Base-by-base conservation (phyloP, 2,329 filamentous ascomycete species). In the Dothidotthia symphoricarpi region DNA sequence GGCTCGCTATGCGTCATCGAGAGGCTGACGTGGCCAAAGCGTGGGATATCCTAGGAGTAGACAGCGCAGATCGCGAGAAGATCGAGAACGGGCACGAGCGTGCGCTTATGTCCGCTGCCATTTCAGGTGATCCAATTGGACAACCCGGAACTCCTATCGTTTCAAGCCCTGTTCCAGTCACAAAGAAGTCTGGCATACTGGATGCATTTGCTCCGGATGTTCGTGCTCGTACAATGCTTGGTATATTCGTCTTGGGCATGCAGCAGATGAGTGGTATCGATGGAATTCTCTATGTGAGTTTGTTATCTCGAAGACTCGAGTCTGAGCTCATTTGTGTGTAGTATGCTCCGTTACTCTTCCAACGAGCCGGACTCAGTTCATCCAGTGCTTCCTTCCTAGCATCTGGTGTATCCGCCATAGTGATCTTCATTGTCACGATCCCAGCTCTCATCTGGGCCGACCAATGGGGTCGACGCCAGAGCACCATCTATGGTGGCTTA, bases 181-280 rank as follows among this genome's bases (percentile, higher is more conserved):
- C 25, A n/a, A 44, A 28, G 29, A 44, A 44, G 26, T 31, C 28
- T 22, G 22, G 36, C 19, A 36, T 44, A 6, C 29, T 44, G 3
- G 36, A 44, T 19, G 41, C 36, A 9, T 43, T 46, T 26, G 24
- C 39, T 6, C 1, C 27, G 1, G 32, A 46, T 1, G 10, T 25
- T 8, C 43, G 43, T 14, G 19, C 26, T 4, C 34, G 29, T 2
- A 17, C 31, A 6, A n/a, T 41, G 15, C 60, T 82, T 13, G 78
- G 73, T 1, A 66, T 78, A 0, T 82, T 82, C 43, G 59, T 81
- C 35, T 73, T 83, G 56, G 73, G 69, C 2, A 78, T 81, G 70
- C 71, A 78, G 22, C 81, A 84, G 49, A 63, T 83, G 0, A 76
- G 70, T 17, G 80, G 81, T 0, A 83, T 83, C 33, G 81, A 84